Percentiles rank a stretch among this genome's conserved stretches.
phyloP scores from a whole-genome alignment of 2,329 filamentous ascomycete species.

The Nigrospora sphaerica region DNA sequence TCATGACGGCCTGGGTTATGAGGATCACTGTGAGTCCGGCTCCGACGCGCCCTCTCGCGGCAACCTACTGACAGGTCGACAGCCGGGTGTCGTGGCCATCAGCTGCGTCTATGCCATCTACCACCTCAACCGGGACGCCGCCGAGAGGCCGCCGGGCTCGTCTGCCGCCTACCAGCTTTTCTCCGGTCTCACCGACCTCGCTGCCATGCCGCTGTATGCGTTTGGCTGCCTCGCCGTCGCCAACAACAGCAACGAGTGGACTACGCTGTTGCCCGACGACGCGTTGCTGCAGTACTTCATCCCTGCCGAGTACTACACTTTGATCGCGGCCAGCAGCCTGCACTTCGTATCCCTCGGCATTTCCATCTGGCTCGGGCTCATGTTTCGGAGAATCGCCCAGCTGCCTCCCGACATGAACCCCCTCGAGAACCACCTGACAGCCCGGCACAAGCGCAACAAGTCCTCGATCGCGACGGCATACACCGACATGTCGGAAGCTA shows the following conservation, averaged over 20 bases:
- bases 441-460: slow-evolving; percentile 73
- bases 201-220: slow-evolving; percentile 46
- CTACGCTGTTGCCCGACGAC: slow-evolving; percentile 56
- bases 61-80: slow-evolving; percentile 11
- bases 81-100: slow-evolving; percentile 70
- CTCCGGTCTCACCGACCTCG: slow-evolving; percentile 62
- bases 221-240: slow-evolving; percentile 43
- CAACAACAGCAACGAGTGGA: slow-evolving; percentile 49
- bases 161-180: slow-evolving; percentile 89
- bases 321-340: slow-evolving; percentile 56
- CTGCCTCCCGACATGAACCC: slow-evolving; percentile 95
- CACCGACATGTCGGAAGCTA: slow-evolving; percentile 34
- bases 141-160: slow-evolving; percentile 66
- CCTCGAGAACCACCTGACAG: slow-evolving; percentile 77
- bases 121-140: slow-evolving; percentile 66
- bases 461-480: slow-evolving; percentile 43
- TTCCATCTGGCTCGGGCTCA: slow-evolving; percentile 66
- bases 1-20: slow-evolving; percentile 65
- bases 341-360: slow-evolving; percentile 65
- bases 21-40: slow-evolving; percentile 60
- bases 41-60: too few relatives aligned
- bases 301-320: slow-evolving; percentile 60
- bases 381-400: slow-evolving; percentile 74
- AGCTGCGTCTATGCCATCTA: slow-evolving; percentile 74
- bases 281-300: slow-evolving; percentile 53